A percentile compares a stretch with the other conserved stretches of the same genome.
phyloP scores from a whole-genome alignment of 1,284 basidiomycete genomes.

The Fistulina hepatica region DNA sequence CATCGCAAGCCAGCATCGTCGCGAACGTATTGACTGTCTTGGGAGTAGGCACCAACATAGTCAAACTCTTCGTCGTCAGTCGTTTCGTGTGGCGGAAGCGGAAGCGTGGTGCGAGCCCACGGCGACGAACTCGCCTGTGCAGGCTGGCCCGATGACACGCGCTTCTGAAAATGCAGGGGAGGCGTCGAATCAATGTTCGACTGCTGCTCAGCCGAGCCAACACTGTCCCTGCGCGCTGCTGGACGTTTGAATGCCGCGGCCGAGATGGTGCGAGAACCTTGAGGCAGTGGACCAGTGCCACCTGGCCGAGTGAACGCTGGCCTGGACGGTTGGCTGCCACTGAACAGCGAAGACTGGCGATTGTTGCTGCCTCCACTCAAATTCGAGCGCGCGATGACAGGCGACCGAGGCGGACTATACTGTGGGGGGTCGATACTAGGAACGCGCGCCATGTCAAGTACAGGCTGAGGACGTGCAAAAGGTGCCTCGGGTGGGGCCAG shows the following conservation, averaged over 20 bases:
- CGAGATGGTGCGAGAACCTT: conserved; percentile 48
- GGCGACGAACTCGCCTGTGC: conserved; percentile 7
- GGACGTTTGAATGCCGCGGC: conserved; percentile 66
- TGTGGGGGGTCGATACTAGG: not conserved
- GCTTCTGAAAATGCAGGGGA: conserved; percentile 14
- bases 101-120: too few species aligned
- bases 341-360: conserved; percentile 24
- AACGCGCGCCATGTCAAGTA: not conserved
- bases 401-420: conserved; percentile 18
- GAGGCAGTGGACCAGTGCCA: too few species aligned
- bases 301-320: too few species aligned
- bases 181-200: conserved; percentile 15
- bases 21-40: conserved; percentile 25
- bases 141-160: conserved; percentile 17
- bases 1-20: conserved; percentile 26
- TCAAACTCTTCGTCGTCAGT: conserved; percentile 42
- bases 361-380: too few species aligned
- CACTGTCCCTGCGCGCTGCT: conserved; percentile 26
- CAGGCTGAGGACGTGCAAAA: not conserved
- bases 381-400: conserved; percentile 28
- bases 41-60: conserved; percentile 41
- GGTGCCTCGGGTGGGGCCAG: not conserved
- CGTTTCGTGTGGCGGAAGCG: conserved; percentile 17
- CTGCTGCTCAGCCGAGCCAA: conserved; percentile 13
- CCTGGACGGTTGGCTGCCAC: conserved; percentile 9